Evolutionary conservation across 2,329 filamentous ascomycete species (phyloP).

Genomic region (Penicillium sp.): DNA sequence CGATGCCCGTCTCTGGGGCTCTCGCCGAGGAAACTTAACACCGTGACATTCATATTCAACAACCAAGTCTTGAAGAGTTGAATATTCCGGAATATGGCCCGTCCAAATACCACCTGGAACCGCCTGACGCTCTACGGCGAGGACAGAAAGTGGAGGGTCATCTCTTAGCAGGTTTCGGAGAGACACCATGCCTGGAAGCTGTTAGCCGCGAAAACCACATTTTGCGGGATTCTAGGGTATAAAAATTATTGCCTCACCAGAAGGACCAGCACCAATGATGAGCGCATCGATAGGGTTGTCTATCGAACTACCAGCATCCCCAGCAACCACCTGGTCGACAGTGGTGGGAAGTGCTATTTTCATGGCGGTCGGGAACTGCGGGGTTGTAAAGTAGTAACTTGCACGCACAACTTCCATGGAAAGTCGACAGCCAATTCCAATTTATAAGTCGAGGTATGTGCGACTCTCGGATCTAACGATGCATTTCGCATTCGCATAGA

Average conservation of each 20-base stretch:
- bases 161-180: conserved; percentile 4
- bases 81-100: conserved; percentile 6
- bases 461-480: not conserved
- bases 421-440: not conserved
- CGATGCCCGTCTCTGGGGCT: conserved; percentile 3
- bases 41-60: conserved; percentile 8
- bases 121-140: conserved; percentile 3
- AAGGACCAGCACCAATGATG: conserved; percentile 6
- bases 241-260: not conserved
- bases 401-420: no score
- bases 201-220: not conserved
- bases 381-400: not conserved
- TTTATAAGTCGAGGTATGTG: not conserved
- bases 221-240: not conserved
- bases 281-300: conserved; percentile 7
- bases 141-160: conserved; percentile 2
- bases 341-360: not conserved
- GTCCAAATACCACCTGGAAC: conserved; percentile 6
- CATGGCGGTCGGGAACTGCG: not conserved
- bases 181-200: conserved; percentile 1
- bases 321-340: not conserved
- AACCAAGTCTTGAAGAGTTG: conserved; percentile 4
- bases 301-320: not conserved
- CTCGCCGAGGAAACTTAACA: conserved; percentile 6
- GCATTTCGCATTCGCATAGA: not conserved